Percentiles rank a stretch among this genome's conserved stretches.
Evolutionary conservation across 2,329 filamentous ascomycete genomes (phyloP).

Genomic region (Rhynchosporium agropyri): DNA sequence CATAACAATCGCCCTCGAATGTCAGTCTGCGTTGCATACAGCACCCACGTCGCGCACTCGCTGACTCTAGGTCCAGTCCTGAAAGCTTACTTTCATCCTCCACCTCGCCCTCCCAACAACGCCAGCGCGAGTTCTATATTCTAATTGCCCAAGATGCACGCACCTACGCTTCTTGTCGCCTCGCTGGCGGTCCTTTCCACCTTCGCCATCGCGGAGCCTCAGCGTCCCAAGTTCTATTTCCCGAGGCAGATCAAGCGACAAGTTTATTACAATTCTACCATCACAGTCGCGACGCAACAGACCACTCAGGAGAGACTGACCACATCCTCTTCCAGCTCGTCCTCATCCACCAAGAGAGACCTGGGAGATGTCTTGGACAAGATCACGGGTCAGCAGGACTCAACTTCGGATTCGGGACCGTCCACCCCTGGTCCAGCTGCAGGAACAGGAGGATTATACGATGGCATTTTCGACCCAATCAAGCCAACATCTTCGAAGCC

Average conservation of each 20-base stretch:
- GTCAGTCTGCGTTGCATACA: constrained; percentile 41
- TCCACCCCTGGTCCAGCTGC: constrained; percentile 15
- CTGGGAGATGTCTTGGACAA: constrained; percentile 31
- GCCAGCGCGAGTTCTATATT: constrained; percentile 28
- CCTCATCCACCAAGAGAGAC: constrained; percentile 22
- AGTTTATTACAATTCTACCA: constrained; percentile 40
- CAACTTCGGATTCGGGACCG: constrained; percentile 6
- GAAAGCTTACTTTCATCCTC: constrained; percentile 31
- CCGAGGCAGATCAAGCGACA: constrained; percentile 59
- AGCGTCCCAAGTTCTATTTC: constrained; percentile 58
- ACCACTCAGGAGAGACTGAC: constrained; percentile 26
- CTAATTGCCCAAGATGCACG: constrained; percentile 51
- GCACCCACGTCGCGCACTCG: constrained; percentile 17
- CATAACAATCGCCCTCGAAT: constrained; percentile 50
- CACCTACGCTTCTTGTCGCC: constrained; percentile 52
- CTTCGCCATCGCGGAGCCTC: constrained; percentile 48
- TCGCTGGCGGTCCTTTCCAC: constrained; percentile 53
- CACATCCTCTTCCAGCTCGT: constrained; percentile 8
- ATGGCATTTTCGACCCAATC: constrained; percentile 12
- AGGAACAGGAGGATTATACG: constrained; percentile 13
- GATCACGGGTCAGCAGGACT: constrained; percentile 21
- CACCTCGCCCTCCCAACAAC: constrained; percentile 19
- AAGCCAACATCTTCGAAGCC: constrained; percentile 14
- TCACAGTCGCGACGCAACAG: constrained; percentile 25
- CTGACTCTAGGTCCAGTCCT: constrained; percentile 34